Base-by-base conservation (phyloP, 345 rosid genomes). In the Clausena lansium region DNA sequence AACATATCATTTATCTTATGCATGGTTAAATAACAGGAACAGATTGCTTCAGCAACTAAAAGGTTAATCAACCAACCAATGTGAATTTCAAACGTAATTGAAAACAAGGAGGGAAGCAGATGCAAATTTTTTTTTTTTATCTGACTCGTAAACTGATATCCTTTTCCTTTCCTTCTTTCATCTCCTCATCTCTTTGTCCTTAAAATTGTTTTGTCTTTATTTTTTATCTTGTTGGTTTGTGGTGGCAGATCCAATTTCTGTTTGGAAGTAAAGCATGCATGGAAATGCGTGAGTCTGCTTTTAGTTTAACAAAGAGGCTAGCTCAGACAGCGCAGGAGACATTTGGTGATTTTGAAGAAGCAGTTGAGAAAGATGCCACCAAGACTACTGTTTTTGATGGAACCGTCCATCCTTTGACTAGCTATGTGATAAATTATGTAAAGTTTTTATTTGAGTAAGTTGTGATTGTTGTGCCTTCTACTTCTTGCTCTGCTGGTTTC, bases 311-410 rank as follows among this genome's bases (percentile, higher is more conserved):
- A 3, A 96, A 88, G 82, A 88, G 92, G 41, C 86, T 96, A 80
- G 97, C 98, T 77, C 93, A 90, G 81, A 93, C 98, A 35, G 95
- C 98, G 8, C 92, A 89, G 82, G 99, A 96, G 82, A 96, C 99
- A 10, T 96, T 96, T 77, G 91, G 80, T 65, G 99, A 94, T 89
- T 96, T 96, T 77, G 97, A 92, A 89, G 98, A 94, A 84, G 98
- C 97, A 0, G 99, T 96, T 30, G 98, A 91, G 79, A 96, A 91
- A 54, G 99, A 96, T 88, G 97, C 97, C 58, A 96, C 99, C n/a
- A 96, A 85, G 84, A 91, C 99, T 35, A 90, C 97, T 5, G 97
- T 96, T 86, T 88, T 88, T 78, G 99, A 96, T 83, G 99, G 99
- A 87, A 94, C 99, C 2, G 97, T 96, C 36, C 98, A 96, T 85